Base-by-base conservation (phyloP, 139 green algal genomes). In the Tetratostichococcus sp. region DNA sequence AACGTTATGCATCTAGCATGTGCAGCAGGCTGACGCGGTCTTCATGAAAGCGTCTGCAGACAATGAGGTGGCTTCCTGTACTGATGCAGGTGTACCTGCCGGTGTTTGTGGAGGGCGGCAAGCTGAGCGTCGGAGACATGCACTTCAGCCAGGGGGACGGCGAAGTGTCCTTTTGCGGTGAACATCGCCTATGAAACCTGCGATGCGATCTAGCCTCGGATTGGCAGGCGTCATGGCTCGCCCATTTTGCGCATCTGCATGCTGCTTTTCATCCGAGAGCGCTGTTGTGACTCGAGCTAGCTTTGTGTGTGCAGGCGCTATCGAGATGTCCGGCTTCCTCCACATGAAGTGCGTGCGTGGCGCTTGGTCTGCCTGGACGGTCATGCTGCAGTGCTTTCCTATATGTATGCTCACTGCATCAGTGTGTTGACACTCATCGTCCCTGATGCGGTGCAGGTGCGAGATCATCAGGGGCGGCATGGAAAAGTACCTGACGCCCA, bases 321-420 rank as follows among this genome's bases (percentile, higher is more conserved):
- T 94, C 70, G 89, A 94, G 80, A 94, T 94, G 89, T 83, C 72
- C 23, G 89, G 89, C 35, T 93, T 84, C 72, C 77, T 94, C 32
- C 80, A 87, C n/a, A 65, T 92, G 22, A 91, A 86, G 85, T 88
- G 30, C 76, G 69, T 58, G 31, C 17, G 30, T 30, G 28, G 8
- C 71, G 28, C 35, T 26, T 30, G 8, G 25, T n/a, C 23, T 30
- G 33, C 30, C 43, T 16, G 17, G 11, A 1, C 17, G 25, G 19
- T 50, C 25, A 66, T n/a, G 11, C 22, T 30, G 8, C 58, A 30
- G 25, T n/a, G n/a, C n/a, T n/a, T n/a, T n/a, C n/a, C n/a, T n/a
- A n/a, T n/a, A n/a, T n/a, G n/a, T n/a, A n/a, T n/a, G n/a, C n/a
- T n/a, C n/a, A n/a, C n/a, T n/a, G n/a, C n/a, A n/a, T n/a, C n/a